Evolutionary conservation across 495 filamentous ascomycete species (phyloP).

Genomic region (Cudoniella acicularis): DNA sequence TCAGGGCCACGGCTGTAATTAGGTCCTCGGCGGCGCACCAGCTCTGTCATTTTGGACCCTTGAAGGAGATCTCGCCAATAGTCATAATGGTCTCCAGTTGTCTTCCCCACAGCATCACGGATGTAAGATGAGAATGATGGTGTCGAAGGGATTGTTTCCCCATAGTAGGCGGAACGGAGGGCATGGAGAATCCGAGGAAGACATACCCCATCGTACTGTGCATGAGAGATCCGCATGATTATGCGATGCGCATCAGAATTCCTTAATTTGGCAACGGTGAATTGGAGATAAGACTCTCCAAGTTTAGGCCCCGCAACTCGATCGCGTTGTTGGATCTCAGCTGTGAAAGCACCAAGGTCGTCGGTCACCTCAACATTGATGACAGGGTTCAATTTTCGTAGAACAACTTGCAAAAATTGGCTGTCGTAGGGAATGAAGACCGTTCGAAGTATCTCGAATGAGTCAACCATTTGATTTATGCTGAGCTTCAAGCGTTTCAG

Average conservation of each 20-base stretch:
- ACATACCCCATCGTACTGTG: slow-evolving; percentile 71
- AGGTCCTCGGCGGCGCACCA: not conserved
- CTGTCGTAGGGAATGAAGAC: slow-evolving; percentile 58
- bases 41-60: slow-evolving; percentile 43
- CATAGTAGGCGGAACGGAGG: slow-evolving; percentile 49
- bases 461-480: slow-evolving; percentile 25
- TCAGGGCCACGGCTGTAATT: not conserved
- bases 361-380: slow-evolving; percentile 47
- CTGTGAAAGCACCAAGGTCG: slow-evolving; percentile 40
- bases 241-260: slow-evolving; percentile 35
- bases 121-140: slow-evolving; percentile 57
- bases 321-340: slow-evolving; percentile 25
- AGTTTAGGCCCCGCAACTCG: slow-evolving; percentile 27
- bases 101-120: slow-evolving; percentile 40
- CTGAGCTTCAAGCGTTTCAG: slow-evolving; percentile 42
- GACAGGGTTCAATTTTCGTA: slow-evolving; percentile 40
- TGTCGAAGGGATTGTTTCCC: slow-evolving; percentile 37
- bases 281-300: slow-evolving; percentile 56
- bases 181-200: slow-evolving; percentile 57
- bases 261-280: slow-evolving; percentile 52
- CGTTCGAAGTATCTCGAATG: slow-evolving; percentile 65
- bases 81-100: slow-evolving; percentile 40
- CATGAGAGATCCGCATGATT: slow-evolving; percentile 63
- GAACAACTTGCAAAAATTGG: slow-evolving; percentile 57
- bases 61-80: slow-evolving; percentile 58